These are phyloP conservation scores for Aspergillus sp. DNA, from an alignment of 2,329 filamentous ascomycete genomes.

Conservation along the genomic window DNA sequence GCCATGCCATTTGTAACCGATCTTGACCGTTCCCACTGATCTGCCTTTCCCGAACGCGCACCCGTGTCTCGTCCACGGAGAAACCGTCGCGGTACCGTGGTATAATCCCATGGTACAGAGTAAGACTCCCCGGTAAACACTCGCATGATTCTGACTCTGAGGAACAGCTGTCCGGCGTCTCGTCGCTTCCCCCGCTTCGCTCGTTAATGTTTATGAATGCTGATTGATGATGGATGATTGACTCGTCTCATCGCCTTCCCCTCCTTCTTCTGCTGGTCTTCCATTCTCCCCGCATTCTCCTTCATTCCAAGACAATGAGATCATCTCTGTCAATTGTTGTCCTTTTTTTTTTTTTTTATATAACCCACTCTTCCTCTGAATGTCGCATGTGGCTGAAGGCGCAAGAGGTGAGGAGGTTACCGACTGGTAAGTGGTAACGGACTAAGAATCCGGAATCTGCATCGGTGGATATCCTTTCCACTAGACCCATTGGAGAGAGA, in stretches of 20 bases:
- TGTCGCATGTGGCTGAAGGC: neutral
- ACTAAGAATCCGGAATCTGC: neutral
- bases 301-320: neutral
- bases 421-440: neutral
- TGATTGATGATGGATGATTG: neutral
- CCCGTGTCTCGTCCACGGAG: constrained; percentile 20
- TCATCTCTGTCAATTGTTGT: neutral
- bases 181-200: neutral
- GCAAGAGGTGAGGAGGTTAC: neutral
- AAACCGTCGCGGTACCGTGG: constrained; percentile 21
- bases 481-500: constrained; percentile 11
- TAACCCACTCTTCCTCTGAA: too few species aligned
- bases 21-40: constrained; percentile 26
- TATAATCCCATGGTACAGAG: neutral
- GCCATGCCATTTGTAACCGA: constrained; percentile 15
- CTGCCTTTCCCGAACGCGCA: constrained; percentile 21
- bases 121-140: too few species aligned
- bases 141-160: too few species aligned
- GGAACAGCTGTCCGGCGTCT: too few species aligned
- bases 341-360: too few species aligned
- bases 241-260: neutral
- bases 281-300: neutral
- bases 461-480: constrained; percentile 1
- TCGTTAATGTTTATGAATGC: neutral
- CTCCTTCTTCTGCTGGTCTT: neutral